These are phyloP conservation scores for Saccharomycopsis olivae DNA, from an alignment of 805 yeast genomes.

Conservation along the genomic window DNA sequence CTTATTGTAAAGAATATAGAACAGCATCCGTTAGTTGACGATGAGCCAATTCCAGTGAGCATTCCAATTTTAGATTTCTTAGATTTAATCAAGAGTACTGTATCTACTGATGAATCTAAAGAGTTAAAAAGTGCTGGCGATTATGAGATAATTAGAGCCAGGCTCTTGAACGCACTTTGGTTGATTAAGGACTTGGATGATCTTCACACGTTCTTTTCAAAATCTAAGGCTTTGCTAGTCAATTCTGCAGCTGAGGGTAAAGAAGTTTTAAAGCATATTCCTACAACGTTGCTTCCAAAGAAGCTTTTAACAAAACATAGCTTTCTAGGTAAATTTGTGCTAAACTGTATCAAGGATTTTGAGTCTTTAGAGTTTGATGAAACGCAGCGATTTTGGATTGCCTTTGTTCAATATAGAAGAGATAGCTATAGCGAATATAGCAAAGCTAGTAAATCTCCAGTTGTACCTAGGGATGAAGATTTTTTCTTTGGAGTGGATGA, in stretches of 20 bases:
- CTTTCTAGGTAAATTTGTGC: constrained; percentile 37
- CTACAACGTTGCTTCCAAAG: constrained; percentile 15
- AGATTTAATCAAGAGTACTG: constrained; percentile 19
- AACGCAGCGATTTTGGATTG: constrained; percentile 31
- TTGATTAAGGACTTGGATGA: constrained; percentile 36
- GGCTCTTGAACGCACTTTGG: constrained; percentile 34
- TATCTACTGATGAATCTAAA: constrained; percentile 11
- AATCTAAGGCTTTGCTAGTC: constrained; percentile 25
- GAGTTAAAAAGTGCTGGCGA: constrained; percentile 2
- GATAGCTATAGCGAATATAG: background rate
- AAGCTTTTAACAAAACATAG: constrained; percentile 28
- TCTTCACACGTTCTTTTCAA: constrained; percentile 30
- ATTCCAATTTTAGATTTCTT: constrained; percentile 28
- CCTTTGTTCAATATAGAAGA: constrained; percentile 29
- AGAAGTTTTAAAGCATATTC: constrained; percentile 18
- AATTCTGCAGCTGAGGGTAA: constrained; percentile 28
- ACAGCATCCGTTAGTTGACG: constrained; percentile 23
- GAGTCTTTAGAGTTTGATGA: constrained; percentile 39
- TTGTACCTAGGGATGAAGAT: too few species aligned
- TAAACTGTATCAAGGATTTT: constrained; percentile 29
- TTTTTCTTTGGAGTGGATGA: background rate
- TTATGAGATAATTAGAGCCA: background rate
- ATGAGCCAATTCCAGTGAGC: constrained; percentile 21
- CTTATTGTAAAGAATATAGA: constrained; percentile 35
- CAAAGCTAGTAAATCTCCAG: background rate